phyloP scores from a whole-genome alignment of 139 green algal genomes.

The Micractinium sp. region DNA sequence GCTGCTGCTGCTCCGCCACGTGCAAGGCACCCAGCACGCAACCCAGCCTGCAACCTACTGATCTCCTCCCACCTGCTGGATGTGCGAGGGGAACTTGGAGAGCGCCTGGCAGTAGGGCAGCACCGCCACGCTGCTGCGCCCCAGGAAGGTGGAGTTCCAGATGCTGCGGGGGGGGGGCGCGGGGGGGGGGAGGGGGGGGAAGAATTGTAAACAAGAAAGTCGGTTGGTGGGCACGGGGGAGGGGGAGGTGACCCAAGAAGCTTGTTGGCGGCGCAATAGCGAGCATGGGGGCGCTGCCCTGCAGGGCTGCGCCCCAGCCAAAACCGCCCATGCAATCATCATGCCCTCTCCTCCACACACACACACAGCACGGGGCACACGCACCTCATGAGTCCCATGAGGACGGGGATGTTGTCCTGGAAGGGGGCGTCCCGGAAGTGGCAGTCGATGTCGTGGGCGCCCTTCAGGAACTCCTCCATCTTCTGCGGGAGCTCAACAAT shows the following conservation, averaged over 20 bases:
- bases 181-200: background rate
- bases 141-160: constrained; percentile 98
- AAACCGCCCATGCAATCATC: background rate
- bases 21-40: background rate
- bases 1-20: background rate
- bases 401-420: constrained; percentile 95
- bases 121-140: constrained; percentile 90
- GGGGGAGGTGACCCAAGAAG: too few species aligned
- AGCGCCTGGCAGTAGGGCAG: constrained; percentile 98
- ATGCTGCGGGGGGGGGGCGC: constrained; percentile 53
- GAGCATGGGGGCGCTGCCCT: too few species aligned
- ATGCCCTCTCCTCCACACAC: background rate
- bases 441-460: constrained; percentile 88
- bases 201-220: background rate
- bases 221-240: background rate
- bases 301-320: too few species aligned
- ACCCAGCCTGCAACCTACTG: background rate
- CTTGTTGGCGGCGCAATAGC: too few species aligned
- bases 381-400: constrained; percentile 85
- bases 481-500: constrained; percentile 4
- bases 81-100: constrained; percentile 97
- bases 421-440: constrained; percentile 94
- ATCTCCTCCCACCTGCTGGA: constrained; percentile 78
- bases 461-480: constrained; percentile 81
- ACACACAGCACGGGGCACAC: background rate